phyloP scores from a whole-genome alignment of 805 yeast species.

The Monosporozyma aquatica region DNA sequence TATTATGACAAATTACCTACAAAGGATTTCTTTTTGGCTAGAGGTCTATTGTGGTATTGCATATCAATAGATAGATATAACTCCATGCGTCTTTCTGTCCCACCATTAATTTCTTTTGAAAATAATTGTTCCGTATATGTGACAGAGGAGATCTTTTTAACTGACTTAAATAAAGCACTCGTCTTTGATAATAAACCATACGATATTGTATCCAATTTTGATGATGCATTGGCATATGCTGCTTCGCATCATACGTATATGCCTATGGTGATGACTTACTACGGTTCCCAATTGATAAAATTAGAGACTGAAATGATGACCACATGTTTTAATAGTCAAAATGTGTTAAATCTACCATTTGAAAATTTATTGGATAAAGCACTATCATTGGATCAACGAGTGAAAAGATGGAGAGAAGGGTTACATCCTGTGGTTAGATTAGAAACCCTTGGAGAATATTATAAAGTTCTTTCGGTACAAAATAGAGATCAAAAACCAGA shows the following conservation, averaged over 20 bases:
- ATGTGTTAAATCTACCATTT: conserved; percentile 7
- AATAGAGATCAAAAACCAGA: conserved; percentile 4
- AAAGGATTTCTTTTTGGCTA: conserved; percentile 31
- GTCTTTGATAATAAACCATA: background rate
- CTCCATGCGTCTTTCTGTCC: conserved; percentile 9
- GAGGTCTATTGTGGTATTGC: conserved; percentile 39
- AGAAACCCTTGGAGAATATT: conserved; percentile 9
- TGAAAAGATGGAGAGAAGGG: conserved; percentile 9
- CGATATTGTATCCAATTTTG: background rate
- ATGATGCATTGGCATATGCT: conserved; percentile 7
- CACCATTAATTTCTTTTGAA: conserved; percentile 10
- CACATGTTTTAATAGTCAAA: conserved; percentile 7
- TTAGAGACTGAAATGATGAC: conserved; percentile 7
- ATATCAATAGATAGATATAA: conserved; percentile 8
- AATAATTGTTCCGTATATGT: conserved; percentile 4
- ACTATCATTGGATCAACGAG: conserved; percentile 2
- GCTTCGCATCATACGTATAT: conserved; percentile 3
- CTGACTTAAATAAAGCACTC: conserved; percentile 2
- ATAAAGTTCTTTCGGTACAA: conserved; percentile 6
- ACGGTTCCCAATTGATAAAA: conserved; percentile 6
- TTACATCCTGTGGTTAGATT: conserved; percentile 10
- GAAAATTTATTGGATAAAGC: conserved; percentile 11
- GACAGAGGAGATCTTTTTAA: conserved; percentile 8
- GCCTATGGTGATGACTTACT: conserved; percentile 7
- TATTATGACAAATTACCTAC: conserved; percentile 29